Evolutionary conservation across 2,329 filamentous ascomycete genomes (phyloP).

Genomic region (Ophiostoma ulmi): DNA sequence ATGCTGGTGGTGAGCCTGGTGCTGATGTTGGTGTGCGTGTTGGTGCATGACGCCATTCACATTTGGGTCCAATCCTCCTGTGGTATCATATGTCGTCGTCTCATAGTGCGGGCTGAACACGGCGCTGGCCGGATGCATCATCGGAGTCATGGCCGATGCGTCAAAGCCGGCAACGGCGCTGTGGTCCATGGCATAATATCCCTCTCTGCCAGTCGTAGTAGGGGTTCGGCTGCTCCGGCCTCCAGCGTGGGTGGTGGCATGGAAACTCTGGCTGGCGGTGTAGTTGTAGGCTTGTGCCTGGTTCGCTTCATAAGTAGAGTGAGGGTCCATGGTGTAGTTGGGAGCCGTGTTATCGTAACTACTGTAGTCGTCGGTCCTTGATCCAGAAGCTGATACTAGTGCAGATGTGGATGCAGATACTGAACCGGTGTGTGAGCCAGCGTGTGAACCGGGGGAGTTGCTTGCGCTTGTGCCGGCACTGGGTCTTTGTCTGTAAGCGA

Average conservation of each 20-base stretch:
- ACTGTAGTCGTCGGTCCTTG: neutral
- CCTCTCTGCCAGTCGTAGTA: neutral
- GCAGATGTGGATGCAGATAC: neutral
- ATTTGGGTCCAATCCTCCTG: neutral
- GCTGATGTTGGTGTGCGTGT: neutral
- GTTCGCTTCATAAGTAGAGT: neutral
- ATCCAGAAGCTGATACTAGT: neutral
- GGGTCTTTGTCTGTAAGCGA: slow-evolving; percentile 1
- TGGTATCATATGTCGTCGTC: neutral
- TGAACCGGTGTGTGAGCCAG: neutral
- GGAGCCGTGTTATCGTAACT: neutral
- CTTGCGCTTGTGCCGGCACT: slow-evolving; percentile 11
- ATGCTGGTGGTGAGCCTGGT: neutral
- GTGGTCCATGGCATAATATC: neutral
- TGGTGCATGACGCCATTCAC: neutral
- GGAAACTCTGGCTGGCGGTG: neutral
- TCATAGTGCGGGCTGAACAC: neutral
- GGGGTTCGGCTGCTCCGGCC: neutral
- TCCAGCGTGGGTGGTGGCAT: neutral
- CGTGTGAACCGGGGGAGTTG: neutral
- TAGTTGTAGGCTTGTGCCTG: neutral
- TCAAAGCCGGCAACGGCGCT: no score
- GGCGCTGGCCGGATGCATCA: neutral
- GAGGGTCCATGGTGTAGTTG: neutral
- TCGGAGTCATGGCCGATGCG: neutral